A percentile compares a stretch with the other conserved stretches of the same genome.
These are phyloP conservation scores for Hypomyces rosellus DNA, from an alignment of 2,329 filamentous ascomycete species.

Conservation along the genomic window DNA sequence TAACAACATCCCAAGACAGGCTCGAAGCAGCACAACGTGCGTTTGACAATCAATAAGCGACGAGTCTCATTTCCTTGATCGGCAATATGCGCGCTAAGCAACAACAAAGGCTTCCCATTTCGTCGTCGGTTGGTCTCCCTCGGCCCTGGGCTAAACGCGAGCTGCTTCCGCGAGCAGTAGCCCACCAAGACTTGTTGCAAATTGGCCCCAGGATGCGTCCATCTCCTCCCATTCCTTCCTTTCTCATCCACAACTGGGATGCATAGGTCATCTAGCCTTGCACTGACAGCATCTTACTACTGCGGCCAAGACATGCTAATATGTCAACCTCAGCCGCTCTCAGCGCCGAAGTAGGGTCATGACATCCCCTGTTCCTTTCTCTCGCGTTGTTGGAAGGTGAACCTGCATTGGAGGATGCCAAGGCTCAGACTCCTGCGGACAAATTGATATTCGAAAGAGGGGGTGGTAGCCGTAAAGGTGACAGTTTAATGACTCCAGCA, in stretches of 20 bases:
- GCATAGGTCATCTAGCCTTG: slow-evolving; percentile 2
- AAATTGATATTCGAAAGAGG: background rate
- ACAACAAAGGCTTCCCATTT: background rate
- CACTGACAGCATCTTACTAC: slow-evolving; percentile 11
- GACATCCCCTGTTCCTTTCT: background rate
- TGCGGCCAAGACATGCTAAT: slow-evolving; percentile 12
- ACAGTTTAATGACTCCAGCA: background rate
- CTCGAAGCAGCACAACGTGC: slow-evolving; percentile 1
- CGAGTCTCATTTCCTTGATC: background rate
- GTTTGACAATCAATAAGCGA: slow-evolving; percentile 3
- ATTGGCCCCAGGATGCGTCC: no score
- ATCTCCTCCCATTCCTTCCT: no score
- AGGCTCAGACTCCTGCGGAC: background rate
- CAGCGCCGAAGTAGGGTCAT: slow-evolving; percentile 9
- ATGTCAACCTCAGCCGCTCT: slow-evolving; percentile 4
- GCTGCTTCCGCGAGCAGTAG: no score
- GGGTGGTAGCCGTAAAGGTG: background rate
- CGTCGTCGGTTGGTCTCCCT: no score
- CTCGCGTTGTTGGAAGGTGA: background rate
- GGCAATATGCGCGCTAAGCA: slow-evolving; percentile 5
- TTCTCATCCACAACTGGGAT: background rate
- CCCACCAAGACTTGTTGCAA: no score
- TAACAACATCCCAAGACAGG: slow-evolving; percentile 8
- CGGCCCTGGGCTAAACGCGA: no score
- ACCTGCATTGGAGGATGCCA: background rate